phyloP scores from a whole-genome alignment of 257 asterid genomes.

The Solanum peruvianum region DNA sequence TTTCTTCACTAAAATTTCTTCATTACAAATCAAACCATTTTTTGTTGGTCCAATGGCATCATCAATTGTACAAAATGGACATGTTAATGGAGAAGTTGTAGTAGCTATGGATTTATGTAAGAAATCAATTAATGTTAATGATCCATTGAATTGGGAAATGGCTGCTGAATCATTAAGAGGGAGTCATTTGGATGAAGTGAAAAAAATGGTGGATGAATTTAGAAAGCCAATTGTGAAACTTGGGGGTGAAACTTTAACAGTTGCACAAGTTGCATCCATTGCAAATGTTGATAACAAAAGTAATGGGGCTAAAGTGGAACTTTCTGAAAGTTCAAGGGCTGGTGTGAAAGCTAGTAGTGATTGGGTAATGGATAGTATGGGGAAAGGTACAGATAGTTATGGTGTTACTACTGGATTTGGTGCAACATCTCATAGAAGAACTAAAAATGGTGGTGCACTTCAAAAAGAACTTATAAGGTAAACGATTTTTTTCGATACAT shows the following conservation, averaged over 20 bases:
- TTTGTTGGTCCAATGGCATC: background rate
- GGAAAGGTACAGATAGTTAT: too few species aligned
- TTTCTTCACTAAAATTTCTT: rapidly evolving
- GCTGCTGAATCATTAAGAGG: slow-evolving; percentile 75
- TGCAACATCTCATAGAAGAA: too few species aligned
- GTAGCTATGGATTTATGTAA: slow-evolving; percentile 21
- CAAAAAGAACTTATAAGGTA: too few species aligned
- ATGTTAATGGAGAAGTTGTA: slow-evolving; percentile 12
- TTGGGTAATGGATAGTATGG: slow-evolving; percentile 73
- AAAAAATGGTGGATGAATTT: slow-evolving; percentile 75
- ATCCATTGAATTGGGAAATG: slow-evolving; percentile 76
- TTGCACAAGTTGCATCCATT: slow-evolving; percentile 80
- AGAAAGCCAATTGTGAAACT: slow-evolving; percentile 68
- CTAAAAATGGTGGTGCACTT: too few species aligned
- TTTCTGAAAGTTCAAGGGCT: slow-evolving; percentile 62
- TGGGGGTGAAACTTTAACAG: slow-evolving; percentile 66
- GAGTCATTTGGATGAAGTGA: slow-evolving; percentile 83
- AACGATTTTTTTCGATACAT: too few species aligned
- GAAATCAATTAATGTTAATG: background rate
- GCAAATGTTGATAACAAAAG: slow-evolving; percentile 23
- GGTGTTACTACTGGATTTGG: too few species aligned
- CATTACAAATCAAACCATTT: background rate
- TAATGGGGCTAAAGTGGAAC: slow-evolving; percentile 56
- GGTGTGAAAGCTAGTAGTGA: slow-evolving; percentile 95
- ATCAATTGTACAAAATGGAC: slow-evolving; percentile 5